A percentile compares a stretch with the other conserved stretches of the same genome.
phyloP scores from a whole-genome alignment of 1,284 basidiomycete species.

The Veloporphyrellus conicus region DNA sequence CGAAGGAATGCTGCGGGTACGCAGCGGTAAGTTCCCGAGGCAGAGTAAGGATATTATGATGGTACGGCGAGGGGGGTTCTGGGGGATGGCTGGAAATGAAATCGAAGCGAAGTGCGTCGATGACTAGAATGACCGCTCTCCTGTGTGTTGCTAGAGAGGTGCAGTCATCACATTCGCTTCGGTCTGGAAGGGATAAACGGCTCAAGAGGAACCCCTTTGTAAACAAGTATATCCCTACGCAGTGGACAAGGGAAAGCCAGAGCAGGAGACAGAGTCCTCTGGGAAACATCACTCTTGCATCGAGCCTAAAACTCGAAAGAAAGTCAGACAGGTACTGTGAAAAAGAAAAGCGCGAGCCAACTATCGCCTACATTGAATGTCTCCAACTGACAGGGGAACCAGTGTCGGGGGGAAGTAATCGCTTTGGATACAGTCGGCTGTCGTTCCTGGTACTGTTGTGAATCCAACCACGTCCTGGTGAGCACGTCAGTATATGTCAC shows the following conservation, averaged over 20 bases:
- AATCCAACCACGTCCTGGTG: no score
- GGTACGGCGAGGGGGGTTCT: conserved; percentile 58
- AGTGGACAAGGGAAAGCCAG: conserved; percentile 58
- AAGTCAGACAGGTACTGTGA: background rate
- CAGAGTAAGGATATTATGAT: conserved; percentile 80
- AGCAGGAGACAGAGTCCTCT: conserved; percentile 40
- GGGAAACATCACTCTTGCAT: conserved; percentile 19
- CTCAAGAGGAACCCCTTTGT: conserved; percentile 86
- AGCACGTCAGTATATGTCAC: no score
- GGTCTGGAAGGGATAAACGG: conserved; percentile 69
- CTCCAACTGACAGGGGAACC: no score
- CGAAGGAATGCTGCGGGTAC: conserved; percentile 69
- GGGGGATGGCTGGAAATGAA: conserved; percentile 78
- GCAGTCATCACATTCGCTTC: conserved; percentile 49
- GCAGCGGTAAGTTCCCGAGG: conserved; percentile 66
- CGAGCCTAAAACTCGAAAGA: background rate
- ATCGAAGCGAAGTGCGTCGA: conserved; percentile 94
- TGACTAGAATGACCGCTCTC: conserved; percentile 80
- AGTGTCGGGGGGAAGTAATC: no score
- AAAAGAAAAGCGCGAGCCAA: no score
- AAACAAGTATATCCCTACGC: conserved; percentile 73
- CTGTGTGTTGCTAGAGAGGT: conserved; percentile 62
- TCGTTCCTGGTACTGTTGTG: no score
- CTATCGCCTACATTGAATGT: background rate
- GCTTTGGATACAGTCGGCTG: no score